Evolutionary conservation across 2,329 filamentous ascomycete species (phyloP), one percentile per base, ranked within the genome.

Genomic region (Fusarium graminum): DNA sequence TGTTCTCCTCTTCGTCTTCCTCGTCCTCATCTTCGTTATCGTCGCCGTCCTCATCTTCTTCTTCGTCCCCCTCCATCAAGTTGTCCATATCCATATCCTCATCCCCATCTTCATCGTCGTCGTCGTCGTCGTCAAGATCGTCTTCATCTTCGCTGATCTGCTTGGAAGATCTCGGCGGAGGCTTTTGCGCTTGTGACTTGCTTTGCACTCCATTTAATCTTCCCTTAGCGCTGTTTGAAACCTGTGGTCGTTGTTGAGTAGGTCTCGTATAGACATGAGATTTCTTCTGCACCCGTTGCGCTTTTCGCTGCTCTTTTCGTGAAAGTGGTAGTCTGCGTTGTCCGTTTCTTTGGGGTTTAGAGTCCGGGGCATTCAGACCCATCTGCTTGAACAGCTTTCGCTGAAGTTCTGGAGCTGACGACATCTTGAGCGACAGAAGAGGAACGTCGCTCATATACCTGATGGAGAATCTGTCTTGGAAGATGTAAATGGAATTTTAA

Each of bases 291-390:
- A 81, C 79, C 53, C 91, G 84, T 69, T 91, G 87, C 16, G 85
- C 85, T 74, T 89, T 92, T 55, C 91, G 85, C 59, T 86, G 84
- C 52, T 91, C 88, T 79, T 91, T 92, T 68, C 90, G 83, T 16
- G 71, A 72, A 16, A 57, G 41, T 22, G 65, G 61, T 52, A 50
- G 55, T 55, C 72, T 47, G 13, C 25, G 42, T 36, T 26, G 41
- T 30, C 59, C 52, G 14, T 63, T 62, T 42, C 47, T 56, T 10
- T 60, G 54, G 11, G 67, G 45, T 39, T 49, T 66, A 17, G 52
- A 64, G 12, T 69, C 71, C 11, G 75, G 72, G 4, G 72, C 63
- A 45, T 74, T 72, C 53, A 80, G 57, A 7, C 78, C 78, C 53
- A 80, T 76, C 16, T 71, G 74, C 53, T 75, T 78, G 51, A 78